A percentile compares a stretch with the other conserved stretches of the same genome.
phyloP scores from a whole-genome alignment of 805 yeast species.

The Cyberlindnera sargentensis region DNA sequence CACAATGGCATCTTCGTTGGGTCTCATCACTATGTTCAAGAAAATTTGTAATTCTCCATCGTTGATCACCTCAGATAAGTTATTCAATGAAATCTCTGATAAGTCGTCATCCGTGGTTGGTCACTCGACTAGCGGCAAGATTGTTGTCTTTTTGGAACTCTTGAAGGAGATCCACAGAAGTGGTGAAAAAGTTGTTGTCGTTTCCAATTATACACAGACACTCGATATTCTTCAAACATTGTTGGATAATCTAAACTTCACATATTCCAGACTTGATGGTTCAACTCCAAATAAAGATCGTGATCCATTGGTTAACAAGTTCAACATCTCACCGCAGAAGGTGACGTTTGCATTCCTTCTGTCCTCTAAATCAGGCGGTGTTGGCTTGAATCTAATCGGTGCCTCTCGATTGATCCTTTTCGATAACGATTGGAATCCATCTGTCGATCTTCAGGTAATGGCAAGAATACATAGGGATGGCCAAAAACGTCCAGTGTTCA shows the following conservation, averaged over 20 bases:
- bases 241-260: conserved; percentile 39
- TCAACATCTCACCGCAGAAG: conserved; percentile 29
- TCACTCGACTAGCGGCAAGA: conserved; percentile 45
- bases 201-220: conserved; percentile 85
- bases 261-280: conserved; percentile 73
- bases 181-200: conserved; percentile 74
- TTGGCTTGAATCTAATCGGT: conserved; percentile 84
- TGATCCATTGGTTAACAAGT: conserved; percentile 56
- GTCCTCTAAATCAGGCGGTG: conserved; percentile 91
- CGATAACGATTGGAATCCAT: conserved; percentile 97
- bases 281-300: conserved; percentile 64
- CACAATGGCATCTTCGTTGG: conserved; percentile 40
- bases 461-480: conserved; percentile 95
- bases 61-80: conserved; percentile 43
- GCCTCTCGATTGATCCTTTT: conserved; percentile 80
- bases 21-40: conserved; percentile 65
- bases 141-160: conserved; percentile 50
- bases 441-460: conserved; percentile 90
- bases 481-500: conserved; percentile 67
- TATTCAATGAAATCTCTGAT: conserved; percentile 24
- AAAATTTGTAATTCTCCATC: conserved; percentile 83
- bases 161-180: conserved; percentile 35
- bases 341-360: conserved; percentile 56
- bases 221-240: conserved; percentile 65
- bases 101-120: background rate